phyloP scores from a whole-genome alignment of 2,329 filamentous ascomycete species.

The Hypomyces rosellus region DNA sequence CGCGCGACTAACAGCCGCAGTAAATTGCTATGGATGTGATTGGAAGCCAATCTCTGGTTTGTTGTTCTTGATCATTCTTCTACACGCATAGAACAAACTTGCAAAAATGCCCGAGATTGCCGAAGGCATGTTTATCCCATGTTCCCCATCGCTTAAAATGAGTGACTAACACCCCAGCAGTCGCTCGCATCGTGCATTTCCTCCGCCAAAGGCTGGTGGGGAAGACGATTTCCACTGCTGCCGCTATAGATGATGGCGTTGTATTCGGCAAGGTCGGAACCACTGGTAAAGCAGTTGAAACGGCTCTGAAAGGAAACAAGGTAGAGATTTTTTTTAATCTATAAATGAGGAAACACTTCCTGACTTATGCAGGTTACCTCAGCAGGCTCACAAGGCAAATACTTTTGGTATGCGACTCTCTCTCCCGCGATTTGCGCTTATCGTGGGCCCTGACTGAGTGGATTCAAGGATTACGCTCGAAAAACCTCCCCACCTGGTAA shows the following conservation, averaged over 20 bases:
- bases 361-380: conserved; percentile 39
- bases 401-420: conserved; percentile 69
- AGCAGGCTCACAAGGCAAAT: conserved; percentile 88
- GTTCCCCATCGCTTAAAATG: too few relatives aligned
- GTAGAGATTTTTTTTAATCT: conserved; percentile 18
- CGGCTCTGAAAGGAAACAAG: conserved; percentile 68
- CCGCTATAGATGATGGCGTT: conserved; percentile 71
- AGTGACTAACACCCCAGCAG: conserved; percentile 29
- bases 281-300: conserved; percentile 65
- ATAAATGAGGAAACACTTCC: neutral
- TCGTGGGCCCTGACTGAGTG: conserved; percentile 1
- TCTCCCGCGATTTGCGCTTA: neutral
- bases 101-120: conserved; percentile 56
- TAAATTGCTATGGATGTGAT: neutral
- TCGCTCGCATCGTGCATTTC: conserved; percentile 81
- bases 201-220: conserved; percentile 78
- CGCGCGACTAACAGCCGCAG: neutral
- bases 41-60: neutral
- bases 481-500: conserved; percentile 75
- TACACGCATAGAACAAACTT: neutral
- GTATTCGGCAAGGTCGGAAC: conserved; percentile 90
- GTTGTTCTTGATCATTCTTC: neutral
- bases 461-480: conserved; percentile 47
- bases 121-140: conserved; percentile 37
- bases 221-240: conserved; percentile 65